phyloP scores from a whole-genome alignment of 495 filamentous ascomycete genomes.

The Acidiella bohemica region DNA sequence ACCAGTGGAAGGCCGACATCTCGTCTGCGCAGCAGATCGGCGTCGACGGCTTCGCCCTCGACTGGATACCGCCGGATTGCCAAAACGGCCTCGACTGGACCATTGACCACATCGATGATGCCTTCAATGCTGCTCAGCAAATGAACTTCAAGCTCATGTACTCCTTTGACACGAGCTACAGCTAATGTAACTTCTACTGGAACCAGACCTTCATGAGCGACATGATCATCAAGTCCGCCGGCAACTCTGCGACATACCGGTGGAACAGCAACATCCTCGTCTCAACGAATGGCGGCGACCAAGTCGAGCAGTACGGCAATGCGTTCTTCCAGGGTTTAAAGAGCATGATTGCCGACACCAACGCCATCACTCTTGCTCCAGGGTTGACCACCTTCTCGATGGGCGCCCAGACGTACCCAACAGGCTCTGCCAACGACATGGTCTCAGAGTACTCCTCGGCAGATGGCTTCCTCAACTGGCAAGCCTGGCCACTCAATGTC shows the following conservation, averaged over 20 bases:
- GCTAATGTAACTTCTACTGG: conserved; percentile 15
- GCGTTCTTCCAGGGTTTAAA: conserved; percentile 19
- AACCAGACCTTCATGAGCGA: conserved; percentile 19
- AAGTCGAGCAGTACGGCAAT: conserved; percentile 19
- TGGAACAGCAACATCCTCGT: conserved; percentile 23
- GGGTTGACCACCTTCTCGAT: conserved; percentile 13
- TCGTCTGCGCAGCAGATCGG: conserved; percentile 15
- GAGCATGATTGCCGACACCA: neutral
- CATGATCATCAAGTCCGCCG: conserved; percentile 15
- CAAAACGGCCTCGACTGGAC: conserved; percentile 9
- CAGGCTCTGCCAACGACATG: conserved; percentile 2
- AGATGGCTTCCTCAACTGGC: conserved; percentile 22
- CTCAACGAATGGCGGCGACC: conserved; percentile 20
- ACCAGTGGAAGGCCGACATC: conserved; percentile 18
- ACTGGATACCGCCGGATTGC: conserved; percentile 20
- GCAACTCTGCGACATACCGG: conserved; percentile 12
- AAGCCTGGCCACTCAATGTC: conserved; percentile 20
- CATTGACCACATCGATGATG: conserved; percentile 10
- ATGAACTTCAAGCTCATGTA: conserved; percentile 18
- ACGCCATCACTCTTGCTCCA: conserved; percentile 16
- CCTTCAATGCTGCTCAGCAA: conserved; percentile 15
- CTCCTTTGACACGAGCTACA: conserved; percentile 20
- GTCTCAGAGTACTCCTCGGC: conserved; percentile 12
- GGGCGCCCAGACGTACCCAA: conserved; percentile 9
- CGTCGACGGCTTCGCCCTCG: conserved; percentile 20